These are phyloP conservation scores for Leishmania tropica DNA, from an alignment of 208 protist species.

Conservation along the genomic window DNA sequence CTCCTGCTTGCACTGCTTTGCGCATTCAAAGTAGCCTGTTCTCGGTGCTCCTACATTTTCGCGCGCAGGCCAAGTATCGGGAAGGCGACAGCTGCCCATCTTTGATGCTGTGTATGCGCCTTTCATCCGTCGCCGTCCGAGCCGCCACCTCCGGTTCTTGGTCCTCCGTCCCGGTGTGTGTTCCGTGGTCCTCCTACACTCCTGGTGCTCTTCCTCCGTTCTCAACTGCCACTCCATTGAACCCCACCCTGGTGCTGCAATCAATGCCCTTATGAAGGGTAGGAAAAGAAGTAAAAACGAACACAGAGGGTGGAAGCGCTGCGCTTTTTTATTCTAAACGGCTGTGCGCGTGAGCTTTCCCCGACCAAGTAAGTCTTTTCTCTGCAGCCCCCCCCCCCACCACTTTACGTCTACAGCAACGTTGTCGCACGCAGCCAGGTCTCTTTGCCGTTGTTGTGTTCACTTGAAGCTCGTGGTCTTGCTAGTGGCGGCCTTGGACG, in stretches of 20 bases:
- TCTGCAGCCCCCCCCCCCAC: not conserved
- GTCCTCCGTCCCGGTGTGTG: not conserved
- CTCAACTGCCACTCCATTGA: not conserved
- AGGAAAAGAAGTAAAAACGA: not conserved
- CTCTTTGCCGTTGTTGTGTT: not conserved
- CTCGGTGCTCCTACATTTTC: not conserved
- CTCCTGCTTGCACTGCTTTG: not conserved
- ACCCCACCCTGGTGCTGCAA: not conserved
- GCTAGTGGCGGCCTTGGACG: not conserved
- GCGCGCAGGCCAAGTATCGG: not conserved
- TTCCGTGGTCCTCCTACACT: not conserved
- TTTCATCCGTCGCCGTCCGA: not conserved
- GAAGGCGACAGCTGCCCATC: not conserved
- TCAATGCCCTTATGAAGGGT: not conserved
- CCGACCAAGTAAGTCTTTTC: not conserved
- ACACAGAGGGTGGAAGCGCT: not conserved
- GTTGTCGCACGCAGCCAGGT: not conserved
- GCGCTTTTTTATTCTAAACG: conserved; percentile 3
- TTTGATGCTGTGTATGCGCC: not conserved
- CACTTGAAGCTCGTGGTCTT: not conserved
- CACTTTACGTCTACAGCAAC: not conserved
- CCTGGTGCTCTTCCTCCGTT: not conserved
- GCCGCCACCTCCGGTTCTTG: not conserved
- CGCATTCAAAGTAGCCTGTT: not conserved
- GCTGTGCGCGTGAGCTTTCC: not conserved